Evolutionary conservation across 2,329 filamentous ascomycete species (phyloP).

Genomic region (Colletotrichum cuscutae): DNA sequence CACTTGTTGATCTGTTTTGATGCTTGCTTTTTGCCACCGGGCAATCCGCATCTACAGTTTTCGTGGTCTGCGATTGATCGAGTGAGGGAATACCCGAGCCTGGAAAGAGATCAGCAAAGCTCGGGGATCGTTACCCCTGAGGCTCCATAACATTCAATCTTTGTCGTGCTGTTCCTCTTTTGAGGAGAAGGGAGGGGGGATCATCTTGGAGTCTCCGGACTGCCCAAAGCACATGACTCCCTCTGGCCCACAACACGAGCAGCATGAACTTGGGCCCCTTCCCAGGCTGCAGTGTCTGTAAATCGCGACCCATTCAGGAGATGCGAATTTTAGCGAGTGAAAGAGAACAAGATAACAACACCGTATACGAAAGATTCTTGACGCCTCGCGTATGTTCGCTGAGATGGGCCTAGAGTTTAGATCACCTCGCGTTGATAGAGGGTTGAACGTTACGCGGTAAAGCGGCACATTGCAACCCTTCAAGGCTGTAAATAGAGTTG

Average conservation of each 20-base stretch:
- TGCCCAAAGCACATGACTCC: neutral
- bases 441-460: neutral
- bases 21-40: neutral
- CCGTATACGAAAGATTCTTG: neutral
- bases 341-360: neutral
- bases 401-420: neutral
- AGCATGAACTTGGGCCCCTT: neutral
- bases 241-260: neutral
- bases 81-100: neutral
- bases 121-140: slow-evolving; percentile 4
- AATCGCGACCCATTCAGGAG: neutral
- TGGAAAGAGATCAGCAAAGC: neutral
- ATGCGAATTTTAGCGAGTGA: neutral
- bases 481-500: slow-evolving; percentile 9
- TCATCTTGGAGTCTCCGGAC: neutral
- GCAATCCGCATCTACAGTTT: neutral
- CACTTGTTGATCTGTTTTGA: neutral
- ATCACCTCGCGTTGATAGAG: neutral
- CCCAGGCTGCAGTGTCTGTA: neutral
- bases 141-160: neutral
- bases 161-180: neutral
- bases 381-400: neutral
- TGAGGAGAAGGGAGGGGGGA: neutral
- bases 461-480: neutral
- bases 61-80: neutral